Conservation (phyloP, 2,329 filamentous ascomycete genomes). For the Basipetospora chlamydospora region DNA sequence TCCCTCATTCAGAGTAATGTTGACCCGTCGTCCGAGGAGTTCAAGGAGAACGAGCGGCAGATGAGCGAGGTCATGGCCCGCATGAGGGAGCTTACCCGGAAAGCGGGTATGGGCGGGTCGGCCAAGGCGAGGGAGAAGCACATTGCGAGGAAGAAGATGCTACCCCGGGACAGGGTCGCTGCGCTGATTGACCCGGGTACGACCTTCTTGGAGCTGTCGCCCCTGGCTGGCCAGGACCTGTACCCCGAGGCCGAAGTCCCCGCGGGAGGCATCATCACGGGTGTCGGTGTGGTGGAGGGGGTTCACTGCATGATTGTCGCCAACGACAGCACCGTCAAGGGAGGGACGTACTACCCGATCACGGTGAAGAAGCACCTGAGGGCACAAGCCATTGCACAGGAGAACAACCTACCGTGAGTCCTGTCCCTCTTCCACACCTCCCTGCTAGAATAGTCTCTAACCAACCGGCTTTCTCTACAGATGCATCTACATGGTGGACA, state of each 20-base stretch:
- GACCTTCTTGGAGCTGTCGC: conserved; percentile 82
- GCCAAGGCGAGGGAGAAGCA: conserved; percentile 81
- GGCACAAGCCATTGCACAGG: conserved; percentile 77
- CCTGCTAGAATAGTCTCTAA: too few relatives aligned
- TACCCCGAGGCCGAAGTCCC: conserved; percentile 82
- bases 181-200: conserved; percentile 80
- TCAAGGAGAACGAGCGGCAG: conserved; percentile 62
- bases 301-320: conserved; percentile 87
- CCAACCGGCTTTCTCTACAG: conserved; percentile 22
- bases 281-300: conserved; percentile 78
- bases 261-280: conserved; percentile 82
- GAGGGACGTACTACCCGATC: conserved; percentile 91
- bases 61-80: conserved; percentile 61
- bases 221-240: conserved; percentile 74
- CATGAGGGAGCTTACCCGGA: conserved; percentile 55
- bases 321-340: conserved; percentile 95
- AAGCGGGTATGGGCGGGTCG: conserved; percentile 61
- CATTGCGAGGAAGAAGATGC: conserved; percentile 78
- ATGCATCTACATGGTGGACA: conserved; percentile 94
- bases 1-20: conserved; percentile 64
- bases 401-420: conserved; percentile 59
- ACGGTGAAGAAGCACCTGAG: conserved; percentile 96
- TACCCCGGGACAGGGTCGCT: conserved; percentile 77
- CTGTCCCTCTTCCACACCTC: too few relatives aligned
- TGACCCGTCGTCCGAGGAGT: conserved; percentile 64